Base-by-base conservation (phyloP, 331 rosid species). In the Cydonia oblonga region DNA sequence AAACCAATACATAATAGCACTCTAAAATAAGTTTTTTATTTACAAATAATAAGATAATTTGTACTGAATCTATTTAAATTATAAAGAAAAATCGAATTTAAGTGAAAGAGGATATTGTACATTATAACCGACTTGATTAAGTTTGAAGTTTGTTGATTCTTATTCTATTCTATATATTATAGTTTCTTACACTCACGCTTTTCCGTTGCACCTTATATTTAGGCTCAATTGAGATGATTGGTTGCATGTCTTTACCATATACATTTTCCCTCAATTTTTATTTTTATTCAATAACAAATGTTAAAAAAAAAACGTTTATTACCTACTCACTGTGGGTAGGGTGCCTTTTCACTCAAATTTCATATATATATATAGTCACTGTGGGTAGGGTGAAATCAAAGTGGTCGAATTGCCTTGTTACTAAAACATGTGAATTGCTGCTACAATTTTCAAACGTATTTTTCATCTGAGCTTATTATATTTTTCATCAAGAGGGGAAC, bases 391-490 rank as follows among this genome's bases (percentile, higher is more conserved):
- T 38, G 42, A 38, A 38, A n/a, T 25, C 22, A 9, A 70, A 71
- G 76, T 64, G 62, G 63, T 66, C 30, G 40, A 20, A 22, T 54
- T 51, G 71, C 49, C 71, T 69, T 76, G 20, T 35, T 63, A 20
- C 24, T 9, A 57, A 4, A 2, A 13, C 30, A 9, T 57, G 11
- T 33, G 28, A 68, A 69, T 70, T 59, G 20, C 66, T 28, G 16
- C 61, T 66, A 38, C 13, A 38, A 38, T 10, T 38, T 38, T 38
- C 42, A 38, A 38, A 38, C 13, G 4, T 38, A 38, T 9, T 38
- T 35, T 35, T 35, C 42, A 9, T 35, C 12, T 38, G 1, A 38
- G 13, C 42, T 38, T 2, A 9, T 38, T 38, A 38, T 38, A 38
- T 38, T 38, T 42, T 62, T 53, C 38, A 69, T 67, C 22, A 33